Base-by-base conservation (phyloP, 2,329 filamentous ascomycete species). In the Pyrenochaeta sp. region DNA sequence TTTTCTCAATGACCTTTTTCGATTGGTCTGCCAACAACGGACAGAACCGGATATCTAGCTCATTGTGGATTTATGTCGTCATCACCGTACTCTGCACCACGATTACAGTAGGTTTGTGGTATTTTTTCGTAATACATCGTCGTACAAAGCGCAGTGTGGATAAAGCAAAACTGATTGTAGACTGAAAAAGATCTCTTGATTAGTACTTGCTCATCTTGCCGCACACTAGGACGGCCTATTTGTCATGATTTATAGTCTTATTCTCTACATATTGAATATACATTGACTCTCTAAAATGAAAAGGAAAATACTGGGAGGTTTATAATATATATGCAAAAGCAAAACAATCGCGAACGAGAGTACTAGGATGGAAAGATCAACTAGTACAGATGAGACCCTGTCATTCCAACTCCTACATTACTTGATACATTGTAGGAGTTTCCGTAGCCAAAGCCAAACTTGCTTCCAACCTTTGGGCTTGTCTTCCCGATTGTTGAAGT, bases 1-100 rank as follows among this genome's bases (percentile, higher is more conserved):
- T 65, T 1, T 65, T 65, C 32, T 65, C 61, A 2, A 65, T 65
- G 61, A 59, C 59, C 0, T 65, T 65, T 27, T 65, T 65, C 21
- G 49, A 63, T 21, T 65, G 62, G 62, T 56, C 31, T 31, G 52
- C 14, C 15, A 21, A 55, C 6, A 14, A 27, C 0, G 54, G 52
- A 1, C 33, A 46, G 4, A 12, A 47, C 3, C 29, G 27, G 9
- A 56, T 65, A 3, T 65, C 62, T 3, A 56, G 37, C 12, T 60
- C 59, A 37, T 10, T 65, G 6, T 63, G 62, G 62, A 54, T 65
- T n/a, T 63, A 63, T 29, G 45, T 61, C 1, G 41, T 61, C 7
- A 44, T 65, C 1, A 65, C 62, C 12, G 48, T 58, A 0, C 10
- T 58, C 9, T 63, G 53, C 23, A 65, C 60, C 0, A 29, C 30